These are phyloP conservation scores for Rubus idaeus DNA, from an alignment of 306 rosid species.

Conservation along the genomic window DNA sequence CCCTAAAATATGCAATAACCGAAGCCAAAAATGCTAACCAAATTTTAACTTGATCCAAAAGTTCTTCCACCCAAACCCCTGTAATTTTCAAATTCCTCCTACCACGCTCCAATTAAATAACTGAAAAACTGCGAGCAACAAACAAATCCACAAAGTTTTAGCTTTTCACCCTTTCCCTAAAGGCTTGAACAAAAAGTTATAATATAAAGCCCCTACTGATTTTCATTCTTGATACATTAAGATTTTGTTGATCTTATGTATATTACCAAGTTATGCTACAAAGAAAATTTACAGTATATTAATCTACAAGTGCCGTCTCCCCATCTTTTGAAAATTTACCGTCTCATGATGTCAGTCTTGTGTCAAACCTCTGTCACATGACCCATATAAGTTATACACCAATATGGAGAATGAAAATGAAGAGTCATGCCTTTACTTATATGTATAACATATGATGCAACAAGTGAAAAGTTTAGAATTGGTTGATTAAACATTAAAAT, in stretches of 20 bases:
- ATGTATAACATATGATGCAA: constrained; percentile 4
- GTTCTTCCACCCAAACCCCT: too few species aligned
- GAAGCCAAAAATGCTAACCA: too few species aligned
- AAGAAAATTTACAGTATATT: neutral
- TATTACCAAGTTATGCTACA: neutral
- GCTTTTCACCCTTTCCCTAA: too few species aligned
- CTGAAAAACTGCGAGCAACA: too few species aligned
- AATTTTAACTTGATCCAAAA: too few species aligned
- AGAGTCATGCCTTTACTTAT: neutral
- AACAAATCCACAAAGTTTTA: too few species aligned
- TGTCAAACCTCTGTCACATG: neutral
- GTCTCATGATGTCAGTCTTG: neutral
- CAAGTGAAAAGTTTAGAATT: neutral
- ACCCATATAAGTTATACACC: neutral
- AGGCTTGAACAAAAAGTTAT: too few species aligned
- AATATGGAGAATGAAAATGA: neutral
- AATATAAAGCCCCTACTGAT: too few species aligned
- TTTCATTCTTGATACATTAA: neutral
- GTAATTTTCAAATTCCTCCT: too few species aligned
- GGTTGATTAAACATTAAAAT: neutral
- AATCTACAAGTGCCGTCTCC: too few species aligned
- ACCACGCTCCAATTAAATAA: too few species aligned
- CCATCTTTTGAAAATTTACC: neutral
- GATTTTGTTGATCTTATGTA: neutral
- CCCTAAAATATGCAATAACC: too few species aligned